Conservation (phyloP, 306 rosid species). For the Luffa acutangula region DNA sequence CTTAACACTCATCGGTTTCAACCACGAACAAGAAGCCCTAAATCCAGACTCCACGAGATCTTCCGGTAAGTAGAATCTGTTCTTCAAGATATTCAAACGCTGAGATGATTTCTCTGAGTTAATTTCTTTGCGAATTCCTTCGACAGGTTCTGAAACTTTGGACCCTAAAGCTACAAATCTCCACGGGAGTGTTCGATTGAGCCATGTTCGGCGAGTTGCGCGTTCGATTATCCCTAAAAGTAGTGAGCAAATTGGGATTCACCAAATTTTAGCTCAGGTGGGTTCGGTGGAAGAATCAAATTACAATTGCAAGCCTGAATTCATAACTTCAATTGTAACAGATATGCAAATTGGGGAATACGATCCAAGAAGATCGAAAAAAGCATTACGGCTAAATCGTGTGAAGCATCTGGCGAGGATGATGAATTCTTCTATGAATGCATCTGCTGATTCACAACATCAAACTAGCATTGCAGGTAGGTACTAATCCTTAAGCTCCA, state of each 20-base stretch:
- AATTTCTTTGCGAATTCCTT: background rate
- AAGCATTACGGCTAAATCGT: slow-evolving; percentile 39
- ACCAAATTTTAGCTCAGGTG: background rate
- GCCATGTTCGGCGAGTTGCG: slow-evolving; percentile 44
- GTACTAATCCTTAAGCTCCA: background rate
- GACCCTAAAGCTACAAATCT: slow-evolving; percentile 16
- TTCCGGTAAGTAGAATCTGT: slow-evolving; percentile 18
- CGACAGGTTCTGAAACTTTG: slow-evolving; percentile 30
- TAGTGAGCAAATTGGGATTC: slow-evolving; percentile 4
- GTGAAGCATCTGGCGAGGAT: slow-evolving; percentile 55
- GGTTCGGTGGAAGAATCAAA: slow-evolving; percentile 12
- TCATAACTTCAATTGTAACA: background rate
- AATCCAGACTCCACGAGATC: slow-evolving; percentile 5
- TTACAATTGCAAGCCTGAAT: slow-evolving; percentile 25
- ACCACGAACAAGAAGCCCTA: slow-evolving; percentile 21
- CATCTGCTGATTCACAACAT: background rate
- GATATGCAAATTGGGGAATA: slow-evolving; percentile 19
- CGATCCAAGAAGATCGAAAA: slow-evolving; percentile 21
- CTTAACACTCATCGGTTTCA: slow-evolving; percentile 4
- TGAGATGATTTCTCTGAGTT: background rate
- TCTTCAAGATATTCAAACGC: background rate
- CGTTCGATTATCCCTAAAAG: slow-evolving; percentile 19
- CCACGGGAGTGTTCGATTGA: slow-evolving; percentile 30
- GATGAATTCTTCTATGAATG: slow-evolving; percentile 12
- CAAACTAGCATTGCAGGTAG: background rate